Conservation (phyloP, 1,139 yeast species). For the Yamadazyma siamensis region DNA sequence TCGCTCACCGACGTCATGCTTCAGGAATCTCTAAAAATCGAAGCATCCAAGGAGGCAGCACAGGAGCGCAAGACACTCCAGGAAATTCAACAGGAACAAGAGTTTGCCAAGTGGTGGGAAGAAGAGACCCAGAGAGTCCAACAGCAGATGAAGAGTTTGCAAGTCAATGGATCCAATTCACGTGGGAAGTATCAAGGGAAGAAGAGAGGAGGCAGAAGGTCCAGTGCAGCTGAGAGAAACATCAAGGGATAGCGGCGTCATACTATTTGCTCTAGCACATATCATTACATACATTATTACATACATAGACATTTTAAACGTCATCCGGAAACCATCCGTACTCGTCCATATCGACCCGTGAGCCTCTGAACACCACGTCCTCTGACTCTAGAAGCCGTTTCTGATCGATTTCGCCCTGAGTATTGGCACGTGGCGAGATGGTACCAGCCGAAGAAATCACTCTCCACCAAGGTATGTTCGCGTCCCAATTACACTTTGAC, state of each 20-base stretch:
- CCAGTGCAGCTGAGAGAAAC: constrained; percentile 1
- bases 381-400: constrained; percentile 45
- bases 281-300: too few relatives aligned
- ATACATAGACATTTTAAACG: too few relatives aligned
- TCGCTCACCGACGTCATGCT: constrained; percentile 37
- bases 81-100: constrained; percentile 77
- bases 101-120: constrained; percentile 81
- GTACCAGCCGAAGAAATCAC: constrained; percentile 61
- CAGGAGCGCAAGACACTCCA: constrained; percentile 44
- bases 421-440: constrained; percentile 52
- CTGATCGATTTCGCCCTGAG: constrained; percentile 46
- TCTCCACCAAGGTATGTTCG: constrained; percentile 71
- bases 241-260: constrained; percentile 3
- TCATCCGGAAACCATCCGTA: constrained; percentile 73
- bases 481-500: constrained; percentile 5
- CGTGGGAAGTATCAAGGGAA: constrained; percentile 2
- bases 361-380: constrained; percentile 42
- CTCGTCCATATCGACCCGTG: constrained; percentile 39
- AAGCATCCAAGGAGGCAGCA: constrained; percentile 29
- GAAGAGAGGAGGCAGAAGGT: constrained; percentile 2
- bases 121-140: constrained; percentile 65
- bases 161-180: constrained; percentile 2
- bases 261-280: too few relatives aligned
- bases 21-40: constrained; percentile 46
- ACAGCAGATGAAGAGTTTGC: constrained; percentile 28